A percentile compares a stretch with the other conserved stretches of the same genome.
Evolutionary conservation across 2,329 filamentous ascomycete species (phyloP).

Genomic region (Allantophomopsis lycopodina): DNA sequence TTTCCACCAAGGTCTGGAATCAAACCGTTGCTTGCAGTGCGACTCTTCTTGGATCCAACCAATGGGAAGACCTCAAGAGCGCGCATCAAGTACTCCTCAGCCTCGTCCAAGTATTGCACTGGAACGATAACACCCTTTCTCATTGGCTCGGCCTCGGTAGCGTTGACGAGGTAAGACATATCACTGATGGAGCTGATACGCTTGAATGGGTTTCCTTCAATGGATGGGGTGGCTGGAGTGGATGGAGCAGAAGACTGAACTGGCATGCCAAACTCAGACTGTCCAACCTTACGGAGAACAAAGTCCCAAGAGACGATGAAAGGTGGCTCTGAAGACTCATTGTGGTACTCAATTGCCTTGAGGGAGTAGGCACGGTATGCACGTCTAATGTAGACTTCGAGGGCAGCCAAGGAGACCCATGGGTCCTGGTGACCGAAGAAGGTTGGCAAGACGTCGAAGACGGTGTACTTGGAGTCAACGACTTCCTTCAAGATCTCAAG

Average conservation of each 20-base stretch:
- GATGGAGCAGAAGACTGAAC: conserved; percentile 70
- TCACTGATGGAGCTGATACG: conserved; percentile 92
- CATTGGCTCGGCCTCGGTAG: conserved; percentile 60
- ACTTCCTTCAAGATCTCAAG: conserved; percentile 91
- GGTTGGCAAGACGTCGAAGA: conserved; percentile 86
- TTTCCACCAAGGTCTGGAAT: conserved; percentile 63
- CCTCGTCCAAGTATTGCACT: conserved; percentile 86
- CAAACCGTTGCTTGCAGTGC: conserved; percentile 38
- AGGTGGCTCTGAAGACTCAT: conserved; percentile 53
- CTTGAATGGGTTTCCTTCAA: conserved; percentile 52
- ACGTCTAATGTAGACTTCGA: conserved; percentile 92
- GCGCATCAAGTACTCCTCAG: conserved; percentile 72
- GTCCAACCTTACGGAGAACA: conserved; percentile 80
- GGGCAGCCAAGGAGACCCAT: conserved; percentile 84
- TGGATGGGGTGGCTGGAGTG: conserved; percentile 61
- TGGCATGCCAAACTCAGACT: conserved; percentile 78
- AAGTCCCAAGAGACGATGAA: conserved; percentile 93
- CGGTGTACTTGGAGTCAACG: conserved; percentile 95
- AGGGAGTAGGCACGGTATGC: conserved; percentile 94
- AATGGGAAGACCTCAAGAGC: conserved; percentile 73
- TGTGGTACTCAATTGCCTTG: conserved; percentile 78
- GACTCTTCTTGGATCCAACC: conserved; percentile 39
- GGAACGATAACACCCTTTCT: conserved; percentile 92
- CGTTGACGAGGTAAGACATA: conserved; percentile 74
- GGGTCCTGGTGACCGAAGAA: conserved; percentile 94